Percentiles rank a stretch among this genome's conserved stretches.
phyloP scores from a whole-genome alignment of 164 flowering plant genomes.

The Umbellularia californica region DNA sequence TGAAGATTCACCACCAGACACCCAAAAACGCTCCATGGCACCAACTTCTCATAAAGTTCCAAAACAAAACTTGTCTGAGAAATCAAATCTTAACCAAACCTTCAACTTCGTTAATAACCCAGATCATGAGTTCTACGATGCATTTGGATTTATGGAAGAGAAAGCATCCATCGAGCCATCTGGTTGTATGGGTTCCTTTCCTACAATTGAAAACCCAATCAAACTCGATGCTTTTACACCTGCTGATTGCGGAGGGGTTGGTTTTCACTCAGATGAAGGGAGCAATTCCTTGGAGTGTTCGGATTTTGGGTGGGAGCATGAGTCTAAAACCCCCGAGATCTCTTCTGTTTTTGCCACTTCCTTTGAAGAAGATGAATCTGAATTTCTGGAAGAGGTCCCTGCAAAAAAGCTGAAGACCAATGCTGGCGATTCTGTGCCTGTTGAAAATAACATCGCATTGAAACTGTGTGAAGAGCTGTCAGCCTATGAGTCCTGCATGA shows the following conservation, averaged over 20 bases:
- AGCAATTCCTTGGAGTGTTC: constrained; percentile 75
- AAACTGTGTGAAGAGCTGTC: constrained; percentile 61
- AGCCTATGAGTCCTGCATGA: constrained; percentile 70
- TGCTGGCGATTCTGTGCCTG: constrained; percentile 22
- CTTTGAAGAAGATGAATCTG: constrained; percentile 41
- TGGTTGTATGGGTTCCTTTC: constrained; percentile 22
- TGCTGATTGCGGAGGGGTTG: constrained; percentile 23
- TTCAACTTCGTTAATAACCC: constrained; percentile 28
- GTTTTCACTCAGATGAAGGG: constrained; percentile 67
- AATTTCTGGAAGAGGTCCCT: constrained; percentile 39
- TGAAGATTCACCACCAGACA: constrained; percentile 34
- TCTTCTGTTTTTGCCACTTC: constrained; percentile 48
- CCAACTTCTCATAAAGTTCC: constrained; percentile 26
- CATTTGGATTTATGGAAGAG: constrained; percentile 45
- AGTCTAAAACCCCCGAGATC: constrained; percentile 58
- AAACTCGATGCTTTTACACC: constrained; percentile 28
- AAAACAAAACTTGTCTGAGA: constrained; percentile 21
- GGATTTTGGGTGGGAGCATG: constrained; percentile 63
- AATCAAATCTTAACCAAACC: constrained; percentile 28
- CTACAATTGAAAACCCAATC: constrained; percentile 17
- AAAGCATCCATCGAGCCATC: constrained; percentile 41
- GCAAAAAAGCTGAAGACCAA: constrained; percentile 50
- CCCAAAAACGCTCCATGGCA: constrained; percentile 38
- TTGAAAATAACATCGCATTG: constrained; percentile 29
- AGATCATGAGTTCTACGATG: constrained; percentile 28